A percentile compares a stretch with the other conserved stretches of the same genome.
phyloP scores from a whole-genome alignment of 2,329 filamentous ascomycete species.

The Colletotrichum sublineola region DNA sequence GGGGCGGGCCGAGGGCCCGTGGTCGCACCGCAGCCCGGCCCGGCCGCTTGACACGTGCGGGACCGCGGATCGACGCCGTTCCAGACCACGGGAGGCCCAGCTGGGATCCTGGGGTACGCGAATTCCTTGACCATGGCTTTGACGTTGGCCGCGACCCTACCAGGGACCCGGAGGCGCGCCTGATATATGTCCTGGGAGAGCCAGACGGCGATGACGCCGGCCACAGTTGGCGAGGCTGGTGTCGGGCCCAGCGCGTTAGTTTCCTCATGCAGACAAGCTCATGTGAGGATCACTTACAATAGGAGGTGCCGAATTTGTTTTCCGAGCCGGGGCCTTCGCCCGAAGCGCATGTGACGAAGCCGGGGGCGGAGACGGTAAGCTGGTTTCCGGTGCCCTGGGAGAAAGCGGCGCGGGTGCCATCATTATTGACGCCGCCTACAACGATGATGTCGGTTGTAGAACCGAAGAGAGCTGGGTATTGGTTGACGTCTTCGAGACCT shows the following conservation, averaged over 20 bases:
- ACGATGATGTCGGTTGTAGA: constrained; percentile 24
- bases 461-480: constrained; percentile 27
- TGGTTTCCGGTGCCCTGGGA: constrained; percentile 21
- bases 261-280: no score
- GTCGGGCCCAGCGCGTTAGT: neutral
- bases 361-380: constrained; percentile 23
- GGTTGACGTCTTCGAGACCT: no score
- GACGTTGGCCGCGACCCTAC: constrained; percentile 21
- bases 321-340: neutral
- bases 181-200: constrained; percentile 19
- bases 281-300: neutral
- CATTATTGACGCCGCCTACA: constrained; percentile 18
- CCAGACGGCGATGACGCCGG: constrained; percentile 32
- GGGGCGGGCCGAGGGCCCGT: no score
- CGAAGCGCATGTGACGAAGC: neutral
- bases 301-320: constrained; percentile 9
- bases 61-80: constrained; percentile 26
- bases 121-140: constrained; percentile 22
- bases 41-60: neutral
- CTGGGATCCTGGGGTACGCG: constrained; percentile 13
- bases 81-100: constrained; percentile 20
- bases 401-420: constrained; percentile 9
- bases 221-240: constrained; percentile 17
- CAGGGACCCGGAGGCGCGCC: constrained; percentile 8
- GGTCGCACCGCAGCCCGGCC: no score